Base-by-base conservation (phyloP, 805 yeast genomes). In the Teunomyces atbi region DNA sequence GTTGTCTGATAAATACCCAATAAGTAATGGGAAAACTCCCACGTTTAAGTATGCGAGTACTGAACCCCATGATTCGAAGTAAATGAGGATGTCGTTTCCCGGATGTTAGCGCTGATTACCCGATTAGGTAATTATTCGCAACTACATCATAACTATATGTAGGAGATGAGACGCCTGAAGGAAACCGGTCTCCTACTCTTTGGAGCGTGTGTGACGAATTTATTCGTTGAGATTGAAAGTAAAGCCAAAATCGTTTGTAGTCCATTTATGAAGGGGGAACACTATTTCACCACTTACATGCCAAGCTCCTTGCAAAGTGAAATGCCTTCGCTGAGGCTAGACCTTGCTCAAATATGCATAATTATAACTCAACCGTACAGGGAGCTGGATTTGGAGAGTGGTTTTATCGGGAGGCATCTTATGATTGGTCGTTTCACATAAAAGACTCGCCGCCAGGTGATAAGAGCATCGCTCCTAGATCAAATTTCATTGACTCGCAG, bases 51-150 rank as follows among this genome's bases (percentile, higher is more conserved):
- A 36, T 12, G 27, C 12, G 5, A 5, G 5, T 11, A 21, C 16
- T 4, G 12, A 7, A 20, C 15, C 39, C 26, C 39, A 36, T 26
- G 21, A n/a, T 34, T 34, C 21, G 37, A 19, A 11, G 37, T 12
- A 20, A 19, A 16, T 10, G 18, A 18, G 39, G 39, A 36, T 36
- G 10, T 36, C 39, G 39, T 13, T 36, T 36, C 28, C 39, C 39
- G 39, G 18, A n/a, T 5, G 6, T 20, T 36, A n/a, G 39, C 39
- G 39, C 39, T n/a, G 6, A n/a, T 36, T 20, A 5, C 39, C 39
- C 28, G 5, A 12, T 19, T 36, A 20, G 39, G 39, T 13, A 36
- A 36, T 5, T 5, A 4, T 20, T 36, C 19, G 39, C 39, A 36
- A 36, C 18, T 26, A 5, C 23, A 21, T 30, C 7, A 6, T 13